phyloP scores from a whole-genome alignment of 106 monocot genomes.

The Alisma plantagoaquatica region DNA sequence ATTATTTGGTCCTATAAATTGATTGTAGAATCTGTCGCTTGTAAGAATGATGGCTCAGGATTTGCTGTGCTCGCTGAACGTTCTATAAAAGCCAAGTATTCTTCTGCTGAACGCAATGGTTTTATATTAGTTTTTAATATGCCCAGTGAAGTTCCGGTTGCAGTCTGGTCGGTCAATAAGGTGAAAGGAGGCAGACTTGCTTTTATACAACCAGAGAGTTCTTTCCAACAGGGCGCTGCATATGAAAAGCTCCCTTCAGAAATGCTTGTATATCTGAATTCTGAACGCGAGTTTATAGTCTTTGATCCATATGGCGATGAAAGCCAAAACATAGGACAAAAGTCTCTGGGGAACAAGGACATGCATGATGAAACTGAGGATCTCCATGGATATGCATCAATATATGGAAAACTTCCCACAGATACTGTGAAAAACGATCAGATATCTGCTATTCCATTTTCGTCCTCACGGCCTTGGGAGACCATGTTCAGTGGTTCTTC shows the following conservation, averaged over 20 bases:
- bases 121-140: too few species aligned
- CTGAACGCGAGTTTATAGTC: slow-evolving; percentile 62
- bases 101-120: too few species aligned
- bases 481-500: slow-evolving; percentile 78
- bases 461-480: slow-evolving; percentile 78
- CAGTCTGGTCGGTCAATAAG: too few species aligned
- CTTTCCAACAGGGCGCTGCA: slow-evolving; percentile 7
- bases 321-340: slow-evolving; percentile 15
- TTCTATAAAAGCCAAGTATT: too few species aligned
- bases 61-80: too few species aligned
- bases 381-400: slow-evolving; percentile 59
- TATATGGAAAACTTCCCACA: slow-evolving; percentile 68
- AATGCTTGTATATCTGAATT: slow-evolving; percentile 58
- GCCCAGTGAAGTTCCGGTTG: too few species aligned
- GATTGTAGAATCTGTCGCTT: too few species aligned
- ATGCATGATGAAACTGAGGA: slow-evolving; percentile 45
- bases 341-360: slow-evolving; percentile 11
- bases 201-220: slow-evolving; percentile 36
- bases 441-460: slow-evolving; percentile 38
- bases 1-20: too few species aligned
- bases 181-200: slow-evolving; percentile 64
- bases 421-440: slow-evolving; percentile 23
- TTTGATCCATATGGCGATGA: slow-evolving; percentile 53
- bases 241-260: slow-evolving; percentile 11
- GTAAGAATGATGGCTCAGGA: too few species aligned